phyloP scores from a whole-genome alignment of 1,284 basidiomycete genomes.

The Gomphus bonarii region DNA sequence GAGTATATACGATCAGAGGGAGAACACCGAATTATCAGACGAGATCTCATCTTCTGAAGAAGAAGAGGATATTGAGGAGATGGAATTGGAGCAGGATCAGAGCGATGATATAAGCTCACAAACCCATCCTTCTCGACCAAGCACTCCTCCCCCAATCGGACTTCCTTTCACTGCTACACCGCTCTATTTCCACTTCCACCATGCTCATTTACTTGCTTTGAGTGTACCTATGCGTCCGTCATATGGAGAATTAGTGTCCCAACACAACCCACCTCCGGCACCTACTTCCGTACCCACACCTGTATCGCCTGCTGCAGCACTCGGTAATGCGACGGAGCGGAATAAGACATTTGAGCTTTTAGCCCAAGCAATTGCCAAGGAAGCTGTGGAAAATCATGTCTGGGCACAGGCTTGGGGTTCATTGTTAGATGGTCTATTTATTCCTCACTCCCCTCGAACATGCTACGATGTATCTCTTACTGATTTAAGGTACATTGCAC shows the following conservation, averaged over 20 bases:
- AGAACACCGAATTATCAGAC: constrained; percentile 28
- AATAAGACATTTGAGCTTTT: constrained; percentile 55
- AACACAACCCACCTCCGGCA: constrained; percentile 29
- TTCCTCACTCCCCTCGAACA: neutral
- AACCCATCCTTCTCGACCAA: constrained; percentile 37
- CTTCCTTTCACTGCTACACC: constrained; percentile 57
- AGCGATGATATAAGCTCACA: constrained; percentile 24
- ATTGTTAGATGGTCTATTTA: neutral
- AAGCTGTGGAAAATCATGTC: constrained; percentile 55
- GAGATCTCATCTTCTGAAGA: constrained; percentile 19
- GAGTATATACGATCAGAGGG: constrained; percentile 20
- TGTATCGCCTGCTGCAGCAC: constrained; percentile 60
- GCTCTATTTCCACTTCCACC: constrained; percentile 54
- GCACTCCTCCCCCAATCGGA: constrained; percentile 58
- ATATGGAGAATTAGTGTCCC: constrained; percentile 33
- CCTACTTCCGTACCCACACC: constrained; percentile 60
- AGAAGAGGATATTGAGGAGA: constrained; percentile 16
- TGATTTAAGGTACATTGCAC: constrained; percentile 36
- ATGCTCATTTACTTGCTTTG: constrained; percentile 45
- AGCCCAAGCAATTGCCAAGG: constrained; percentile 46
- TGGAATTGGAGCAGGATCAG: constrained; percentile 24
- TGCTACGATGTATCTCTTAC: constrained; percentile 29
- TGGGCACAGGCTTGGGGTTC: constrained; percentile 61
- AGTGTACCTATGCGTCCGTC: constrained; percentile 47
- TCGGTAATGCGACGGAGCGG: constrained; percentile 50